These are phyloP conservation scores for Ogataea neopini DNA, from an alignment of 805 yeast species.

Conservation along the genomic window DNA sequence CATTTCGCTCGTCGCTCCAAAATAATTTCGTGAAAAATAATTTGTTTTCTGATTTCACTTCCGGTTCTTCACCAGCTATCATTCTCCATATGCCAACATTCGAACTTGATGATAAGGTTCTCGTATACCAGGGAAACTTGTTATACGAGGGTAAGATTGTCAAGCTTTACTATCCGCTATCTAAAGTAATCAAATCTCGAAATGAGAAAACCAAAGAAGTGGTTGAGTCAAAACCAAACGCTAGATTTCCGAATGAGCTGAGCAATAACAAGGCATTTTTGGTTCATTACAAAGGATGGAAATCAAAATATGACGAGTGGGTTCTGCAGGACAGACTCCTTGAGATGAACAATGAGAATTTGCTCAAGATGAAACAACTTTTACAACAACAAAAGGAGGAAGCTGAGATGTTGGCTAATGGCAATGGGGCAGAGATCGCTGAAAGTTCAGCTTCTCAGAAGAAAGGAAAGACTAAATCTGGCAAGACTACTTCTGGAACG, in stretches of 20 bases:
- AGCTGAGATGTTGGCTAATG: neutral
- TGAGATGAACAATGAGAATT: slow-evolving; percentile 67
- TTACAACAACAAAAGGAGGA: slow-evolving; percentile 14
- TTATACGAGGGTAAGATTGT: slow-evolving; percentile 85
- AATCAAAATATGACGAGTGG: slow-evolving; percentile 97
- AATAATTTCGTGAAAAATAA: neutral
- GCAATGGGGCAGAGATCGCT: neutral
- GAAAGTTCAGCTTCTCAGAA: neutral
- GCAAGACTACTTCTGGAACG: slow-evolving; percentile 2
- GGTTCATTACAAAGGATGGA: slow-evolving; percentile 96
- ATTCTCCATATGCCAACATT: slow-evolving; percentile 15
- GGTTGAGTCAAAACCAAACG: slow-evolving; percentile 25
- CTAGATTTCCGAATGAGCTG: slow-evolving; percentile 24
- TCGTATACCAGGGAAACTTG: slow-evolving; percentile 90
- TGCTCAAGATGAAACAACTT: slow-evolving; percentile 52
- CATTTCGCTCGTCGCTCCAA: too few relatives aligned
- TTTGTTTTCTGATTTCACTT: neutral
- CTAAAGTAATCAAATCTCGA: slow-evolving; percentile 35
- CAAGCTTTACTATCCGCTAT: slow-evolving; percentile 58
- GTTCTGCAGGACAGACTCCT: slow-evolving; percentile 68
- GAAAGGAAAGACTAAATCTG: neutral
- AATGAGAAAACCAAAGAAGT: slow-evolving; percentile 41
- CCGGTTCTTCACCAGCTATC: too few relatives aligned
- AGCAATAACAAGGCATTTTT: slow-evolving; percentile 42
- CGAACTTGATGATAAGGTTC: slow-evolving; percentile 40